A percentile compares a stretch with the other conserved stretches of the same genome.
These are phyloP conservation scores for Casuarina glauca DNA, from an alignment of 306 rosid species.

Conservation along the genomic window DNA sequence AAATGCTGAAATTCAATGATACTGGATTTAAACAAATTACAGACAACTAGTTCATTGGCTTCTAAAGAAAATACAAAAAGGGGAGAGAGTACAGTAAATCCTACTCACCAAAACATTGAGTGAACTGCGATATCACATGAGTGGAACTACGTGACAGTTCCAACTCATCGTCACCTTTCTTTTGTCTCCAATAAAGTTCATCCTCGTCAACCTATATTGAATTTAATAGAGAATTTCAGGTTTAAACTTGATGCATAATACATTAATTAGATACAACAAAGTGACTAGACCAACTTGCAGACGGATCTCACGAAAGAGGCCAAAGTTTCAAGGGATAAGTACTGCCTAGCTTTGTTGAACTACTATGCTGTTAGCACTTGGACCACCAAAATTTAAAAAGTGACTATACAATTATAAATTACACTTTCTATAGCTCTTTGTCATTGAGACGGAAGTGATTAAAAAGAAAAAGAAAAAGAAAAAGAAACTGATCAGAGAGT, in stretches of 20 bases:
- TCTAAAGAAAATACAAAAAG: conserved; percentile 8
- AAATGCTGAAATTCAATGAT: not conserved
- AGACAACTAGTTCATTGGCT: not conserved
- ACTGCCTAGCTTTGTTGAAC: too few relatives aligned
- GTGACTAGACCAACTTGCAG: conserved; percentile 13
- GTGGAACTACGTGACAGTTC: conserved; percentile 78
- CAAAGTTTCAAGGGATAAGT: not conserved
- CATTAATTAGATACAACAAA: conserved; percentile 13
- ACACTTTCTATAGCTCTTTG: too few relatives aligned
- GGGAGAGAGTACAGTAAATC: conserved; percentile 24
- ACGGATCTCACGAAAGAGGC: conserved; percentile 17
- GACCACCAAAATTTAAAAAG: too few relatives aligned
- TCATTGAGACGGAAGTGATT: too few relatives aligned
- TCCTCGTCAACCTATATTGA: conserved; percentile 82
- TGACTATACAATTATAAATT: too few relatives aligned
- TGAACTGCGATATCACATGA: conserved; percentile 68
- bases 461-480: too few relatives aligned
- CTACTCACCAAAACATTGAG: conserved; percentile 85
- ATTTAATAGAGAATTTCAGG: conserved; percentile 25
- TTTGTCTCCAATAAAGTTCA: conserved; percentile 67
- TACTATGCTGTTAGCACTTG: too few relatives aligned
- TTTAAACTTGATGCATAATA: conserved; percentile 18
- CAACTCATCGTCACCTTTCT: conserved; percentile 63
- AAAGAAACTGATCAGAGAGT: too few relatives aligned
- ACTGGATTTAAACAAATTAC: not conserved